Evolutionary conservation across 495 filamentous ascomycete species (phyloP).

Genomic region (Penicillium parvum): DNA sequence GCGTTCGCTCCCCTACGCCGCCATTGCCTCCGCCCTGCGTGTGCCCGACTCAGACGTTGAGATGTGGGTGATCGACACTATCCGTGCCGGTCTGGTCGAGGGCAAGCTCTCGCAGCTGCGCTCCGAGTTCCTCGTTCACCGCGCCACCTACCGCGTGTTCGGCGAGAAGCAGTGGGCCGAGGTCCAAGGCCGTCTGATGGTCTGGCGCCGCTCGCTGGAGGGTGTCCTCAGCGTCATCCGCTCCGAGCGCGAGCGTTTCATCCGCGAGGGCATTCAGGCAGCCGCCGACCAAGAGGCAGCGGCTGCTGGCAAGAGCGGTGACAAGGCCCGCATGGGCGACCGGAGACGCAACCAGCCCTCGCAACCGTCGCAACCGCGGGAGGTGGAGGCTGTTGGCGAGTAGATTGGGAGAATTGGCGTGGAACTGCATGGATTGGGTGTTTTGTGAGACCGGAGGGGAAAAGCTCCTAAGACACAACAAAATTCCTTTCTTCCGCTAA

Average conservation of each 20-base stretch:
- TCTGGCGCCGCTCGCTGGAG: constrained; percentile 75
- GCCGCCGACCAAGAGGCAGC: constrained; percentile 29
- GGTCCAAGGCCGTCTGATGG: constrained; percentile 80
- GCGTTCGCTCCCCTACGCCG: constrained; percentile 78
- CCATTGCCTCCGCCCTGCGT: constrained; percentile 76
- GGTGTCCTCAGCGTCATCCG: constrained; percentile 71
- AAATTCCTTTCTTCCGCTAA: constrained; percentile 21
- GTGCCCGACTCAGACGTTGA: constrained; percentile 80
- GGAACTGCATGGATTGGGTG: constrained; percentile 25
- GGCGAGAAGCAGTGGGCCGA: constrained; percentile 98
- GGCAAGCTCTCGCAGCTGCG: constrained; percentile 89
- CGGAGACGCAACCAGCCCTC: constrained; percentile 32
- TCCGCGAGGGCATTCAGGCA: constrained; percentile 42
- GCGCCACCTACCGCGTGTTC: constrained; percentile 91
- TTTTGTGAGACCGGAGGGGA: constrained; percentile 21
- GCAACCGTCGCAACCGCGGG: constrained; percentile 27
- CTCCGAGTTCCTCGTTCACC: constrained; percentile 88
- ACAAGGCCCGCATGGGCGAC: constrained; percentile 31
- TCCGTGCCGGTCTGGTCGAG: constrained; percentile 89
- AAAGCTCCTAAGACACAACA: constrained; percentile 22
- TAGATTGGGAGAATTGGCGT: constrained; percentile 14
- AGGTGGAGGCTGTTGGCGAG: constrained; percentile 32
- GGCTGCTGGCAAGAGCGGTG: constrained; percentile 23
- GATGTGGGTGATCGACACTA: constrained; percentile 97
- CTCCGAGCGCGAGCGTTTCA: constrained; percentile 66